Base-by-base conservation (phyloP, 2,329 filamentous ascomycete species). In the Diplocarpon rosae region DNA sequence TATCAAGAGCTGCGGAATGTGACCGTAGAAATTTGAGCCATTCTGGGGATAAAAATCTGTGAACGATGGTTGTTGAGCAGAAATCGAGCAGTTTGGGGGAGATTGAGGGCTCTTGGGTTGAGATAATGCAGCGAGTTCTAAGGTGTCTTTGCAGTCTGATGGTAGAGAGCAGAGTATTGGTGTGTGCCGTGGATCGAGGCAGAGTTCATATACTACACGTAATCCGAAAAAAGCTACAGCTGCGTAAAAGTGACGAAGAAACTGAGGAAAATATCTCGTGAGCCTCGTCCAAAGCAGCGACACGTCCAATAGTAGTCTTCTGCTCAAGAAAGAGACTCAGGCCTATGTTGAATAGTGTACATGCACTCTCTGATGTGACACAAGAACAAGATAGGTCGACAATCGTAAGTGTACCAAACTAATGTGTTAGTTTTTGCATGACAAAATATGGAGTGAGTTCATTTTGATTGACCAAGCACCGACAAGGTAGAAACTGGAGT, bases 61-160 rank as follows among this genome's bases (percentile, higher is more conserved):
- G 83, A 0, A 88, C 76, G 13, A 88, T 69, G 0, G 77, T 83
- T 13, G 84, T 65, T 1, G 76, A 79, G 59, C 80, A 87, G 0
- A 90, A 66, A 43, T 86, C 82, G 0, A 90, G 69, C 0, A 92
- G 69, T 12, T 71, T 69, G 0, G 78, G 75, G 0, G 79, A 80
- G 4, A 89, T 70, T 0, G 81, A 85, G 0, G 84, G 85, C 55
- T 90, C 85, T 57, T 92, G 83, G 0, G 84, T 90, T 0, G 83
- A 79, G 29, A 90, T 79, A 33, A 90, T 59, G 5, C 88, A 68
- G 0, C 84, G 72, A 0, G 73, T 69, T 0, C 72, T 83, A 1
- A 78, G 63, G 56, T 90, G 85, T 0, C 83, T 76, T 60, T 90
- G 83, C n/a, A 81, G 68, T 0, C 84, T 73, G 51, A 90, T 81